Conservation (phyloP, 2,329 filamentous ascomycete species). For the Fonsecaea erecta region DNA sequence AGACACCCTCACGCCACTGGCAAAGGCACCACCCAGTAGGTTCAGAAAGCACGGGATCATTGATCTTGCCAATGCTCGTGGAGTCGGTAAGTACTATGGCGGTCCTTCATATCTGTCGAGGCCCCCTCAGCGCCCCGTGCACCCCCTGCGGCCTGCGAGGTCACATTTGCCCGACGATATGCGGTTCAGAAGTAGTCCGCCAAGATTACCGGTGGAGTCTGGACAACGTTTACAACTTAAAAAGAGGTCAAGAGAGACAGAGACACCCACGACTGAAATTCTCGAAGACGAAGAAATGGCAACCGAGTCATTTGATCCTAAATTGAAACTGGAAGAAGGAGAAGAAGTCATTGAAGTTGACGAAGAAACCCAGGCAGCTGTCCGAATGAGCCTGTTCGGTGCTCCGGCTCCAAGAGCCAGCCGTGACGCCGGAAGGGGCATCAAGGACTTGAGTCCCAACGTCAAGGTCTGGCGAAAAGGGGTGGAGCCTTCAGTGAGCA, state of each 20-base stretch:
- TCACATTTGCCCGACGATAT: constrained; percentile 24
- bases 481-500: constrained; percentile 16
- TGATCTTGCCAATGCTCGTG: constrained; percentile 32
- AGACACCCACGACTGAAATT: constrained; percentile 14
- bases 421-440: constrained; percentile 14
- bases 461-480: constrained; percentile 34
- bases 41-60: constrained; percentile 37
- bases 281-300: constrained; percentile 20
- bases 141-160: constrained; percentile 10
- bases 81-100: constrained; percentile 32
- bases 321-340: constrained; percentile 28
- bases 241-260: constrained; percentile 27
- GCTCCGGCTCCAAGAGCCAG: constrained; percentile 14
- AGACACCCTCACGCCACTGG: constrained; percentile 37
- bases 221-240: constrained; percentile 12
- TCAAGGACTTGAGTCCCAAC: constrained; percentile 37
- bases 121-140: constrained; percentile 14
- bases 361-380: constrained; percentile 34
- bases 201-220: constrained; percentile 20
- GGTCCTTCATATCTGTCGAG: constrained; percentile 17
- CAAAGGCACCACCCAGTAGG: constrained; percentile 31
- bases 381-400: constrained; percentile 35
- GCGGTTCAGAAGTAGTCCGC: constrained; percentile 37
- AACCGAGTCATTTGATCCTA: constrained; percentile 18
- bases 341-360: constrained; percentile 35